Evolutionary conservation across 345 rosid genomes (phyloP), one percentile per base, ranked within the genome.

Genomic region (Linum lewisii): DNA sequence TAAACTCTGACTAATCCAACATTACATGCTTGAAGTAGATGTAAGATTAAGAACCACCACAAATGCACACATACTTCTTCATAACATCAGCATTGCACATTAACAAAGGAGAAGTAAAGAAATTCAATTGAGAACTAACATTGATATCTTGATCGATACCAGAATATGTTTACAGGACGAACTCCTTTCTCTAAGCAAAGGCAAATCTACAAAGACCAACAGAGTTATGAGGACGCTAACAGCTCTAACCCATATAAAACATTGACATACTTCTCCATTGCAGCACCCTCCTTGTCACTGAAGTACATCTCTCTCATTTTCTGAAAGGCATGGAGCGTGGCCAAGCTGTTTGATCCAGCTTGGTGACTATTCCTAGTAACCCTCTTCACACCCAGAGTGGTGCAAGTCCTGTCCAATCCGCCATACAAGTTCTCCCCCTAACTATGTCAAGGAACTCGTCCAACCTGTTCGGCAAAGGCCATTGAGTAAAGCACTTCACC

Each of bases 401-500:
- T 25, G 23, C 42, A 24, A 1, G 25, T 20, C 38, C 64, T 16
- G 44, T 50, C 56, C 34, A 61, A 19, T 1, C 64, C 64, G 3
- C 64, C 56, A 6, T 13, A 47, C 37, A 61, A 51, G 72, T 74
- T 73, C 49, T 66, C 63, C 49, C 90, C 67, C 77, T 80, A 49
- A 79, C 51, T 6, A 79, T 9, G 11, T 56, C 54, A 34, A 81
- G 51, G 69, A 91, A 88, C 69, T 79, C 92, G 0, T 66, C 51
- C 24, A 87, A 75, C 11, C 67, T 67, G 21, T 20, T 13, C 6
- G 98, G 95, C 57, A 88, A 65, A 3, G 44, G 51, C 24, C 81
- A 76, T 61, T 82, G 82, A 59, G 96, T 91, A 69, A 91, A 81
- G 16, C 81, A 77, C 73, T 92, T 92, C 47, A 92, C 78, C 5